These are phyloP conservation scores for Lactarius akahatsu DNA, from an alignment of 768 basidiomycete genomes.

Conservation along the genomic window DNA sequence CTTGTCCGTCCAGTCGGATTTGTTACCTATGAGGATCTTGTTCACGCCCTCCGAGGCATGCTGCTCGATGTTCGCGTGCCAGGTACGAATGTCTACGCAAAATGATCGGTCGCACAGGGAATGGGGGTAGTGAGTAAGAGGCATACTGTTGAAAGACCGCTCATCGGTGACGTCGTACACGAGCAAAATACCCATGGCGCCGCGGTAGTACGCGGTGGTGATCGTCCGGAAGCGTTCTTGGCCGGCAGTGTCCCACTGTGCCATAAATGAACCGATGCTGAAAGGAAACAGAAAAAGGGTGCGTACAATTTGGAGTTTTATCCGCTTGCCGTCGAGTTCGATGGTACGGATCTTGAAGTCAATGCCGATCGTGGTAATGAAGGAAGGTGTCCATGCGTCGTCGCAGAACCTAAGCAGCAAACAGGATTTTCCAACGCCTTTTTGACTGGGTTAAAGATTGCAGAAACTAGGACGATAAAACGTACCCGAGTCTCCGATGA, in stretches of 20 bases:
- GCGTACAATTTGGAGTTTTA: slow-evolving; percentile 97
- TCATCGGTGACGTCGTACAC: slow-evolving; percentile 99
- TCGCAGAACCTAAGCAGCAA: slow-evolving; percentile 96
- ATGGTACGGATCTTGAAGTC: slow-evolving; percentile 99
- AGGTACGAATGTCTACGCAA: slow-evolving; percentile 87
- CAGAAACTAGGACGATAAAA: background rate
- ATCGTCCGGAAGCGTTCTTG: slow-evolving; percentile 99
- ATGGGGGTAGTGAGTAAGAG: background rate
- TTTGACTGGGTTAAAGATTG: background rate
- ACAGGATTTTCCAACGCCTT: slow-evolving; percentile 96
- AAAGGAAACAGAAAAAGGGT: background rate
- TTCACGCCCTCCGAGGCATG: slow-evolving; percentile 99
- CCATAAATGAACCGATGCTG: background rate
- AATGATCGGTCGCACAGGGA: background rate
- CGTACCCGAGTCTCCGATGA: slow-evolving; percentile 93
- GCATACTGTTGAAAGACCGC: slow-evolving; percentile 91
- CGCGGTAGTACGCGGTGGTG: slow-evolving; percentile 98
- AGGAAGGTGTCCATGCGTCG: slow-evolving; percentile 98
- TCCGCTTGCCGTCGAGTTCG: slow-evolving; percentile 95
- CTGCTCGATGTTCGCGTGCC: slow-evolving; percentile 98
- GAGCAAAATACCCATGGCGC: slow-evolving; percentile 96
- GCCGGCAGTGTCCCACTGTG: slow-evolving; percentile 97
- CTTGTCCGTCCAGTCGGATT: slow-evolving; percentile 98
- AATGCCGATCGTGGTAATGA: slow-evolving; percentile 99
- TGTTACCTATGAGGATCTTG: slow-evolving; percentile 99